Evolutionary conservation across 805 yeast species (phyloP).

Genomic region (Torulaspora microellipsoides): DNA sequence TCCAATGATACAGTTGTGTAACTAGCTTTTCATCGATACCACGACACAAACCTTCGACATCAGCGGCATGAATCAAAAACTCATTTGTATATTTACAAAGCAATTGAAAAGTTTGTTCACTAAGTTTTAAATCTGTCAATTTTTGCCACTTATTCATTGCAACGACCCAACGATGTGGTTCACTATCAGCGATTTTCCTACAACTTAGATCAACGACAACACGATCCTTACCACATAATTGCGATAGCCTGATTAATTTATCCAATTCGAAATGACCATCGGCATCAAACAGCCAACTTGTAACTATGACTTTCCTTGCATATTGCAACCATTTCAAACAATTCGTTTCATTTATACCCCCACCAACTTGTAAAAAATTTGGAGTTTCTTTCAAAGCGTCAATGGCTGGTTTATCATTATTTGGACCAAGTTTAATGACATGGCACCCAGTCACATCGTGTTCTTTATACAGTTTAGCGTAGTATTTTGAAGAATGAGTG

Average conservation of each 20-base stretch:
- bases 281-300: constrained; percentile 72
- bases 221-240: constrained; percentile 55
- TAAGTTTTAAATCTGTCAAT: constrained; percentile 60
- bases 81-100: constrained; percentile 73
- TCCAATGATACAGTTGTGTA: constrained; percentile 70
- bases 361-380: constrained; percentile 74
- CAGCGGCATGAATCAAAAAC: constrained; percentile 94
- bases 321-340: constrained; percentile 71
- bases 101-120: constrained; percentile 45
- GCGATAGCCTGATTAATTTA: constrained; percentile 48
- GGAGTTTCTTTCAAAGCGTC: constrained; percentile 79
- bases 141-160: constrained; percentile 98
- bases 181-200: constrained; percentile 38
- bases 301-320: constrained; percentile 86
- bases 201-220: constrained; percentile 92
- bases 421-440: constrained; percentile 84
- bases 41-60: constrained; percentile 92
- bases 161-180: constrained; percentile 65
- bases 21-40: constrained; percentile 89
- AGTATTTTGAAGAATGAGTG: constrained; percentile 64
- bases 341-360: constrained; percentile 76
- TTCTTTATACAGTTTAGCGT: constrained; percentile 62
- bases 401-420: constrained; percentile 77
- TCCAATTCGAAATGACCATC: constrained; percentile 47
- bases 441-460: constrained; percentile 72